Base-by-base conservation (phyloP, 2,329 filamentous ascomycete genomes). In the Aspergillus felis region DNA sequence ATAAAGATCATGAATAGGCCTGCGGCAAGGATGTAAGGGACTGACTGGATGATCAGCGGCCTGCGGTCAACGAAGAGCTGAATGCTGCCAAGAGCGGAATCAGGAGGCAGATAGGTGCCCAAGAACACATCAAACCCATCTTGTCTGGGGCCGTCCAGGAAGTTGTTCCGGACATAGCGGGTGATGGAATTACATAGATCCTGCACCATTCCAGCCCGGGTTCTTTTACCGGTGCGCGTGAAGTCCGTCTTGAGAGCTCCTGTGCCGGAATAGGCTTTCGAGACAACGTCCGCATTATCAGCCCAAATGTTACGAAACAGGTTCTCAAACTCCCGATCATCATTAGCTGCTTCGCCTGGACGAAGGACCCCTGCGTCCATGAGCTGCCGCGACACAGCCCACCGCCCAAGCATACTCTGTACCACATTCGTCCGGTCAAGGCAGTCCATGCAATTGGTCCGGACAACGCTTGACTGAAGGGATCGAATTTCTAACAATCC, bases 381-480 rank as follows among this genome's bases (percentile, higher is more conserved):
- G 57, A 99, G 86, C 80, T 96, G 94, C 63, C 92, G 88, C 60
- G 92, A 92, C 44, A 99, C 80, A 14, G 91, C 90, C 84, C 87
- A 92, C 53, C 93, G 88, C 9, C 90, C 94, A 57, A 99, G 85
- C 89, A 97, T 96, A 74, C 91, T 96, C 77, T 99, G 94, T 3
- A 99, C 91, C 6, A 99, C 92, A 68, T 99, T 99, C 54, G 94
- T 99, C 54, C 94, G 89, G 75, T 99, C 94, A 14, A 99, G 84
- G 65, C 95, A 99, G 76, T 99, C 94, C 94, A 99, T 99, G 78
- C 94, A 99, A 74, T 99, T 99, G 42, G 94, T 97, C 54, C 94
- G 88, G 62, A 99, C 92, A 17, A 97, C 92, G 60, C 90, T 92
- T 1, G 87, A 91, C 80, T 99, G 94, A 62, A 85, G 82, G 60